phyloP scores from a whole-genome alignment of 257 asterid species.

The Solanum gracilifrons region DNA sequence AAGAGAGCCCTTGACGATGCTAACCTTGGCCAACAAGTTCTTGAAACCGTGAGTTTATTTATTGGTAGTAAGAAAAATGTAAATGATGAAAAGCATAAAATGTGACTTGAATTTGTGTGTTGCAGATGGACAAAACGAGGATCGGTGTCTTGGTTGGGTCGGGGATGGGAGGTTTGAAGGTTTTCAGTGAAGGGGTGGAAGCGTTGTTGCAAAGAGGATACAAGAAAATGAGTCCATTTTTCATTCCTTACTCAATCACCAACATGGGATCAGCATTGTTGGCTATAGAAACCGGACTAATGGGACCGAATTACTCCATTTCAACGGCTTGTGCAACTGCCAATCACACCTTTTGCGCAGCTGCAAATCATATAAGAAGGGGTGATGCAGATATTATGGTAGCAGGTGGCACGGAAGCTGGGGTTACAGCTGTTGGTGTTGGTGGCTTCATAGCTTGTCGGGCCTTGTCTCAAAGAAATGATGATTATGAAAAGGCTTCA shows the following conservation, averaged over 20 bases:
- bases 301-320: conserved; percentile 39
- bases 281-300: conserved; percentile 29
- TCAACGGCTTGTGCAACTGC: conserved; percentile 36
- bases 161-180: conserved; percentile 27
- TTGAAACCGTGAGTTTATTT: conserved; percentile 14
- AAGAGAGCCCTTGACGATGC: conserved; percentile 45
- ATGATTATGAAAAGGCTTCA: conserved; percentile 40
- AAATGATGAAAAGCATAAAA: not conserved
- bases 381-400: conserved; percentile 41
- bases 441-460: conserved; percentile 33
- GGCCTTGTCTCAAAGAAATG: conserved; percentile 31
- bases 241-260: conserved; percentile 30
- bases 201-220: conserved; percentile 24
- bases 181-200: conserved; percentile 24
- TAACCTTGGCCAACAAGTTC: conserved; percentile 25
- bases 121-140: conserved; percentile 27
- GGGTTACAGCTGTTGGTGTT: conserved; percentile 16
- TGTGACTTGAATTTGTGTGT: conserved; percentile 1
- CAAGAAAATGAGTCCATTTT: conserved; percentile 31
- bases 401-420: conserved; percentile 33
- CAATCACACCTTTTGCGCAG: conserved; percentile 21
- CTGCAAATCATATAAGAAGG: conserved; percentile 31
- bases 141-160: conserved; percentile 27
- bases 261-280: conserved; percentile 32
- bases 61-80: not conserved